These are phyloP conservation scores for Claviceps africana DNA, from an alignment of 2,329 filamentous ascomycete species.

Conservation along the genomic window DNA sequence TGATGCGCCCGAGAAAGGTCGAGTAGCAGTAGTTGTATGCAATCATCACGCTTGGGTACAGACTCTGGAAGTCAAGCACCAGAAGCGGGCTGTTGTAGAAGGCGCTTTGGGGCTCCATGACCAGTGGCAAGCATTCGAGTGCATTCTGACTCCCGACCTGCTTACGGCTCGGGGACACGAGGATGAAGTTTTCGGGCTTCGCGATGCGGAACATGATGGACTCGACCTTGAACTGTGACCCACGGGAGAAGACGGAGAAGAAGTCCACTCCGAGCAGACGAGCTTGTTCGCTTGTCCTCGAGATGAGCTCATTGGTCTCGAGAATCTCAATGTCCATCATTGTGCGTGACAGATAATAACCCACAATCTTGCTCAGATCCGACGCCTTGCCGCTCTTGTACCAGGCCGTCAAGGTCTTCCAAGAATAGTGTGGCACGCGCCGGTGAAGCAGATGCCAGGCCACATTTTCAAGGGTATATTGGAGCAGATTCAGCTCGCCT, in stretches of 20 bases:
- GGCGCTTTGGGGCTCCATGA: constrained; percentile 93
- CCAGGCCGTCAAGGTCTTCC: constrained; percentile 68
- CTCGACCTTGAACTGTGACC: constrained; percentile 97
- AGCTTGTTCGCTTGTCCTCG: constrained; percentile 87
- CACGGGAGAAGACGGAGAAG: constrained; percentile 86
- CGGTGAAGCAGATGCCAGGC: constrained; percentile 80
- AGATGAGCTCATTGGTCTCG: constrained; percentile 75
- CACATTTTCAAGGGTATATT: constrained; percentile 95
- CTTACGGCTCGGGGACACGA: constrained; percentile 78
- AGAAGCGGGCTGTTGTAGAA: constrained; percentile 85
- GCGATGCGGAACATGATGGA: constrained; percentile 98
- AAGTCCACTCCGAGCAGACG: constrained; percentile 89
- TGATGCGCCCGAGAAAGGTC: constrained; percentile 77
- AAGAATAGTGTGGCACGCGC: constrained; percentile 76
- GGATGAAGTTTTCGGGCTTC: constrained; percentile 86
- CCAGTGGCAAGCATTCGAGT: constrained; percentile 80
- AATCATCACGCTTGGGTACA: constrained; percentile 98
- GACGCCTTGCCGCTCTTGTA: constrained; percentile 54
- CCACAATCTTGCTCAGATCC: constrained; percentile 59
- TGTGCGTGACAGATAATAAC: constrained; percentile 64
- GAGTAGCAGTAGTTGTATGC: constrained; percentile 99
- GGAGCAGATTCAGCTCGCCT: constrained; percentile 76
- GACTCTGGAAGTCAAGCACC: constrained; percentile 87
- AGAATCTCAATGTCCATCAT: constrained; percentile 81
- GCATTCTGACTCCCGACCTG: constrained; percentile 93